Percentiles rank a stretch among this genome's conserved stretches.
These are phyloP conservation scores for Yarrowia sp. DNA, from an alignment of 805 yeast species.

Conservation along the genomic window DNA sequence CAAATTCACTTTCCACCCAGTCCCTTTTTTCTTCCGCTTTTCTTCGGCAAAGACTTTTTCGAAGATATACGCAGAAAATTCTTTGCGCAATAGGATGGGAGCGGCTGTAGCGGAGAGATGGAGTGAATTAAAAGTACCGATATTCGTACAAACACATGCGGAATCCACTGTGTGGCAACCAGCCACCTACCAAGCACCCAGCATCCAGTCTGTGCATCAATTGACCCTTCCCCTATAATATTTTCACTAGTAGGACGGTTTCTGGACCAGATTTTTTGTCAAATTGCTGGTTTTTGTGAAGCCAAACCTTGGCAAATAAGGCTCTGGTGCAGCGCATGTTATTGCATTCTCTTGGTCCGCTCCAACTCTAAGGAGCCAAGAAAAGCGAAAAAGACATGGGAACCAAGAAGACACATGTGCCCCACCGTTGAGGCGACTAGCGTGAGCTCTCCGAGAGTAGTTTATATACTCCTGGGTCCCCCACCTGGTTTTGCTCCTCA, in stretches of 20 bases:
- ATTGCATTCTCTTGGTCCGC: conserved; percentile 16
- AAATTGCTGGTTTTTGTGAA: too few species aligned
- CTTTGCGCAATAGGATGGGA: conserved; percentile 13
- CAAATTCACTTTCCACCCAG: neutral
- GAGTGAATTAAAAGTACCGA: neutral
- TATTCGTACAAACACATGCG: neutral
- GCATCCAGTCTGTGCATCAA: too few species aligned
- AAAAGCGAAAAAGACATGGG: neutral
- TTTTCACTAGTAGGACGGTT: too few species aligned
- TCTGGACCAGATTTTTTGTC: too few species aligned
- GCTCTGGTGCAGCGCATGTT: neutral
- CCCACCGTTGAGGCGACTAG: conserved; percentile 26
- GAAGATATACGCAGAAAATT: neutral
- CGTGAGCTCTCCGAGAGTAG: neutral
- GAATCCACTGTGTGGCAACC: too few species aligned
- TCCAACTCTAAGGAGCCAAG: neutral
- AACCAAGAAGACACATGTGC: conserved; percentile 16
- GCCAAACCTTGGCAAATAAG: neutral
- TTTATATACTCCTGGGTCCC: conserved; percentile 15
- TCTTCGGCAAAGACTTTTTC: neutral
- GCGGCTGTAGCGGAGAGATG: conserved; percentile 11
- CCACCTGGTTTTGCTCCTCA: neutral
- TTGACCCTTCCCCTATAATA: too few species aligned
- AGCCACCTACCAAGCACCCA: too few species aligned
- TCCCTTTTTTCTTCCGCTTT: neutral